A percentile compares a stretch with the other conserved stretches of the same genome.
Evolutionary conservation across 2,329 filamentous ascomycete genomes (phyloP).

Genomic region (Phaeosphaeriaceae sp.): DNA sequence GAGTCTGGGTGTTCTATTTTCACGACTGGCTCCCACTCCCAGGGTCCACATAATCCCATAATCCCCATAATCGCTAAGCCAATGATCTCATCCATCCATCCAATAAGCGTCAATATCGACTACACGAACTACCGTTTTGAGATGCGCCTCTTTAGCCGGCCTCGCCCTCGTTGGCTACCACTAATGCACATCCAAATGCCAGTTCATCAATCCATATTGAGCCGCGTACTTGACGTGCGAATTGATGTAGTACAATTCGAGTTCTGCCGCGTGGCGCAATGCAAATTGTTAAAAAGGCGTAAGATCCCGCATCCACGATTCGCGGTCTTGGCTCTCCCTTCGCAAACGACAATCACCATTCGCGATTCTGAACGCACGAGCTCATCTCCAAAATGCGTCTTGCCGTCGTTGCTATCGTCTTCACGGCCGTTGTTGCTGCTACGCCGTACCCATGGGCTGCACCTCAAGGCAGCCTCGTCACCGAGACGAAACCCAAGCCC

Average conservation of each 20-base stretch:
- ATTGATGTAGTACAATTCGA: background rate
- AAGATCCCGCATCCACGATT: background rate
- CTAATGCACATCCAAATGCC: slow-evolving; percentile 9
- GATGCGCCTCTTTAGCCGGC: slow-evolving; percentile 13
- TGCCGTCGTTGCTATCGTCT: slow-evolving; percentile 17
- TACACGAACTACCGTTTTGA: slow-evolving; percentile 1
- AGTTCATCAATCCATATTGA: slow-evolving; percentile 19
- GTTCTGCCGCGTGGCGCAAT: slow-evolving; percentile 11
- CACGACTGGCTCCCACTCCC: too few relatives aligned
- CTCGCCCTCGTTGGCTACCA: slow-evolving; percentile 4
- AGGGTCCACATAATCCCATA: too few relatives aligned
- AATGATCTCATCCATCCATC: too few relatives aligned
- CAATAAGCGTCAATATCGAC: too few relatives aligned
- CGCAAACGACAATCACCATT: background rate
- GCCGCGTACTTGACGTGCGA: slow-evolving; percentile 12
- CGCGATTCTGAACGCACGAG: background rate
- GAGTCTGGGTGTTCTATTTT: too few relatives aligned
- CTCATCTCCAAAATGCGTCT: slow-evolving; percentile 25
- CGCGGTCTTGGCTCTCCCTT: slow-evolving; percentile 5
- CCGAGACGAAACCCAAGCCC: background rate
- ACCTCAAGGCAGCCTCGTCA: slow-evolving; percentile 10
- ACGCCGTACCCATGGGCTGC: slow-evolving; percentile 25
- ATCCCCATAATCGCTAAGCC: too few relatives aligned
- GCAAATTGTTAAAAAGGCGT: slow-evolving; percentile 8
- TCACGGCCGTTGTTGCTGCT: slow-evolving; percentile 22